Percentiles rank a stretch among this genome's conserved stretches.
Evolutionary conservation across 1,139 yeast species (phyloP).

Genomic region (Debaryomycetaceae sp.): DNA sequence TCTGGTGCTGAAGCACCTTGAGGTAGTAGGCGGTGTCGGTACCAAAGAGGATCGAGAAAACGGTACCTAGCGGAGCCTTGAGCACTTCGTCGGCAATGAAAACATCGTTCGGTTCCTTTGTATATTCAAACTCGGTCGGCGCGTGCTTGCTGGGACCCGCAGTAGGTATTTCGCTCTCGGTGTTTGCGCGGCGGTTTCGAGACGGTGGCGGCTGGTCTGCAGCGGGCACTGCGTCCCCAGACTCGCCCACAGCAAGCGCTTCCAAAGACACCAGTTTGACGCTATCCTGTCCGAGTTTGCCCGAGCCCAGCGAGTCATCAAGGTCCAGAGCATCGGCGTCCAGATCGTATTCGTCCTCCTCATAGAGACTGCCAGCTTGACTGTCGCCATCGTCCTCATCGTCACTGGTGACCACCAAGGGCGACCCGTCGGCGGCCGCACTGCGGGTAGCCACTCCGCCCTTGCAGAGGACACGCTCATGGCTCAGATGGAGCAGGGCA

Average conservation of each 20-base stretch:
- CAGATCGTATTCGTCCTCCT: conserved; percentile 1
- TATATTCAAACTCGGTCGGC: conserved; percentile 30
- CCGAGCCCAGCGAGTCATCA: conserved; percentile 2
- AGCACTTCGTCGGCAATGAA: conserved; percentile 51
- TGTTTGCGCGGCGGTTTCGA: conserved; percentile 3
- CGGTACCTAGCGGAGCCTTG: conserved; percentile 74
- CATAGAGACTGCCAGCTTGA: no score
- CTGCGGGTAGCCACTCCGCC: conserved; percentile 1
- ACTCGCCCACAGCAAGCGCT: conserved; percentile 3
- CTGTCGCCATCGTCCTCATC: conserved; percentile 4
- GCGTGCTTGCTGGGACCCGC: conserved; percentile 30
- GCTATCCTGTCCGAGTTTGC: conserved; percentile 1
- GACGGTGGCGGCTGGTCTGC: conserved; percentile 5
- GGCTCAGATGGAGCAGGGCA: no score
- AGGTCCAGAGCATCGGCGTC: conserved; percentile 3
- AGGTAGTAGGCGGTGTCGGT: conserved; percentile 50
- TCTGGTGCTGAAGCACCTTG: conserved; percentile 51
- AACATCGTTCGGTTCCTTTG: conserved; percentile 48
- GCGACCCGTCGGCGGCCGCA: not conserved
- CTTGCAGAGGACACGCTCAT: not conserved
- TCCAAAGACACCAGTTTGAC: conserved; percentile 1
- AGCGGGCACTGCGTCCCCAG: conserved; percentile 2
- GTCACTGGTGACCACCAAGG: not conserved
- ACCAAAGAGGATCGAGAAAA: conserved; percentile 64
- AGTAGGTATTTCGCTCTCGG: conserved; percentile 12